phyloP scores from a whole-genome alignment of 768 basidiomycete species.

The Rhodotorula paludigena region DNA sequence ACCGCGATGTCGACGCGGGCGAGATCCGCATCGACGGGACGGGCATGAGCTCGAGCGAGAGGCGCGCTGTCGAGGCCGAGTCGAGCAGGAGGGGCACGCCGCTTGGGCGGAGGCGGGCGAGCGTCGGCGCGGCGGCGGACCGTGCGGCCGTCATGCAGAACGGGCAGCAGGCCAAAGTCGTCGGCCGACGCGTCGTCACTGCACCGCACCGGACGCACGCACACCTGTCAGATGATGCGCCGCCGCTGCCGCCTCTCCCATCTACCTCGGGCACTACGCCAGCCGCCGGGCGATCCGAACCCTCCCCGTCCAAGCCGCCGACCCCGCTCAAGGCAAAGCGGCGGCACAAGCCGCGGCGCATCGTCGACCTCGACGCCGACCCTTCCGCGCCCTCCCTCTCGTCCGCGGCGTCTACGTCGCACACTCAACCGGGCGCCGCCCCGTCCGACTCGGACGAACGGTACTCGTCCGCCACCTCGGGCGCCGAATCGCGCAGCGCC shows the following conservation, averaged over 20 bases:
- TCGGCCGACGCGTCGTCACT: constrained; percentile 28
- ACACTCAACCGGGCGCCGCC: too few species aligned
- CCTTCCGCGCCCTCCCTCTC: constrained; percentile 39
- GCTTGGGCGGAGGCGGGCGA: constrained; percentile 6
- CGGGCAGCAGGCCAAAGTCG: constrained; percentile 27
- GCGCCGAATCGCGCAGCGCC: background rate
- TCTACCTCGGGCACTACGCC: background rate
- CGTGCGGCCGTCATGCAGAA: background rate
- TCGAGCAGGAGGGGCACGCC: background rate
- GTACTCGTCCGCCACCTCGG: background rate
- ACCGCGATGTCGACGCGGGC: constrained; percentile 49
- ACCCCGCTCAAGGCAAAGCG: constrained; percentile 51
- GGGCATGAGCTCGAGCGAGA: constrained; percentile 15
- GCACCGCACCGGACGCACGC: constrained; percentile 7
- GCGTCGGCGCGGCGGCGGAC: constrained; percentile 4
- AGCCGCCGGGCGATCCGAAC: background rate
- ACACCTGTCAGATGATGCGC: background rate
- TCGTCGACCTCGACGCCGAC: constrained; percentile 65
- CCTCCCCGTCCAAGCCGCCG: background rate
- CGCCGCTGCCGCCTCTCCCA: constrained; percentile 11
- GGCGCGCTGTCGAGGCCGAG: constrained; percentile 17
- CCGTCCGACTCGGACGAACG: background rate
- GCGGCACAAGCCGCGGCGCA: constrained; percentile 64
- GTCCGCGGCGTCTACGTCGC: background rate
- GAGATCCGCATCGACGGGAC: constrained; percentile 29